A percentile compares a stretch with the other conserved stretches of the same genome.
These are phyloP conservation scores for Apophysomyces sp. DNA, from an alignment of 371 early-diverging fungal genomes.

Conservation along the genomic window DNA sequence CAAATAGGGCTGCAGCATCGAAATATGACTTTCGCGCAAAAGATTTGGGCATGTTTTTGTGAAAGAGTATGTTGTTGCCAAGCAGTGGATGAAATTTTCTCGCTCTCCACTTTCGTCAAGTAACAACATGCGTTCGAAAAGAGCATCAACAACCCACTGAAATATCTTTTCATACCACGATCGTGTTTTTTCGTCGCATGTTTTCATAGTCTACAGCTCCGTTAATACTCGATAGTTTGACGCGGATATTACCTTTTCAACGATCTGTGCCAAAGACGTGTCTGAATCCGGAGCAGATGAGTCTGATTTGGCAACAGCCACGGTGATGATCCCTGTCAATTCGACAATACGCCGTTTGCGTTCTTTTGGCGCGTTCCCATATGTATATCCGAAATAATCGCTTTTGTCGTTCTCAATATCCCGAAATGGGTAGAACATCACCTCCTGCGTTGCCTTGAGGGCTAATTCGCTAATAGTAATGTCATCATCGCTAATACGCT, in stretches of 20 bases:
- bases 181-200: conserved; percentile 29
- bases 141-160: conserved; percentile 65
- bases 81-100: conserved; percentile 31
- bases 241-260: conserved; percentile 25
- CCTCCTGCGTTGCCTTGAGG: conserved; percentile 66
- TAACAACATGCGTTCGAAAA: conserved; percentile 61
- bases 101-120: conserved; percentile 51
- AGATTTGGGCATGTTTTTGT: conserved; percentile 44
- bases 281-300: conserved; percentile 7
- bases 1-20: conserved; percentile 51
- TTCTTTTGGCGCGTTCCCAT: conserved; percentile 26
- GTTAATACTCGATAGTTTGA: neutral
- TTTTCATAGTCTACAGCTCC: conserved; percentile 25
- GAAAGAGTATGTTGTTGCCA: conserved; percentile 42
- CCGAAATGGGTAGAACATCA: conserved; percentile 66
- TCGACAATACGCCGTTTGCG: conserved; percentile 43
- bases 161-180: conserved; percentile 45
- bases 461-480: conserved; percentile 72
- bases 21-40: conserved; percentile 40
- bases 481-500: conserved; percentile 81
- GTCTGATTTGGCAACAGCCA: conserved; percentile 42
- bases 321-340: conserved; percentile 44
- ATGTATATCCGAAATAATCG: conserved; percentile 35
- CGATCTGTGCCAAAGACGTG: conserved; percentile 26
- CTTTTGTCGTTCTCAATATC: conserved; percentile 34